Base-by-base conservation (phyloP, 1,284 basidiomycete species). In the Ceratobasidium theobromae region DNA sequence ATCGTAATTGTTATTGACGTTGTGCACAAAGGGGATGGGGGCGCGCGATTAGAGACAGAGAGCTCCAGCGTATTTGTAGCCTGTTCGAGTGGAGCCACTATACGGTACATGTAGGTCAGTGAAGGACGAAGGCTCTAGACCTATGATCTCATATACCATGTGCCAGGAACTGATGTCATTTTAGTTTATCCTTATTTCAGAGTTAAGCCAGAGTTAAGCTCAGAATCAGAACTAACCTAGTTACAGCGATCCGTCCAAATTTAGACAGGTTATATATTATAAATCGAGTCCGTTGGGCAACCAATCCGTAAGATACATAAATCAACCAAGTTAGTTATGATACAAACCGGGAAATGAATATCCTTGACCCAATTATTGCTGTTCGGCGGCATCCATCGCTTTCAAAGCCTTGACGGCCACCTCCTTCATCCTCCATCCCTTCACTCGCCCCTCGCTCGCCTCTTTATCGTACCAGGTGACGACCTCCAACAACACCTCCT, bases 381-480 rank as follows among this genome's bases (percentile, higher is more conserved):
- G 30, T 27, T 62, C 45, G 33, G 32, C 58, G 3, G 33, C 35
- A 12, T 51, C 32, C 58, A 62, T 62, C 48, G 45, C 58, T 35
- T 62, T 46, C 32, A 62, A 28, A 4, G 58, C 58, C 12, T 30
- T 21, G 32, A 46, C 21, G 3, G 33, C 45, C 11, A 12, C 46
- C 11, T 51, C 4, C 35, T 51, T 49, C 11, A 62, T 46, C 33
- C 30, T 62, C 58, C 58, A 62, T 23, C 48, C 58, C 18, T 25
- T 35, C 14, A 45, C 58, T 4, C 58, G 30, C n/a, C 58, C 58
- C 25, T 21, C 58, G 16, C 46, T 48, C 21, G 25, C 60, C 38
- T 64, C 60, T 30, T 49, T 38, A n/a, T 62, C 58, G 27, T 64
- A 53, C 60, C 60, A 64, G 11, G 33, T 49, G 27, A 52, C 16